Conservation (phyloP, 805 yeast genomes). For the Candida ascalaphidarum region DNA sequence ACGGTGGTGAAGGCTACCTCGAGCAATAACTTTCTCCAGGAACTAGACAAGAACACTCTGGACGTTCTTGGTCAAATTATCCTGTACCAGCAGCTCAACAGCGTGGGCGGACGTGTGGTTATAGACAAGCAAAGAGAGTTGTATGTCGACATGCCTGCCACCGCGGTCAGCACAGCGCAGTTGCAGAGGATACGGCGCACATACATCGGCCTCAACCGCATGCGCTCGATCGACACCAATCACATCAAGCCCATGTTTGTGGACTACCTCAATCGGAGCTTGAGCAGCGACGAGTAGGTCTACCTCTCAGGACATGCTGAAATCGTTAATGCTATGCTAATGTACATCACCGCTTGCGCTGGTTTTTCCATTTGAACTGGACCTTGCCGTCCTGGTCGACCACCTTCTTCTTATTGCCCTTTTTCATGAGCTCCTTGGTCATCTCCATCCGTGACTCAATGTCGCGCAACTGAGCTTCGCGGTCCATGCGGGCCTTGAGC, state of each 20-base stretch:
- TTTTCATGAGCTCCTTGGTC: conserved; percentile 84
- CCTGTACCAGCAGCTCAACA: conserved; percentile 49
- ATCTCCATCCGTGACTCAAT: conserved; percentile 68
- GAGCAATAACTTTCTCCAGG: conserved; percentile 66
- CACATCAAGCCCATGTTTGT: conserved; percentile 68
- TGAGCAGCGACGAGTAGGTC: conserved; percentile 25
- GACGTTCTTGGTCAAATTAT: conserved; percentile 53
- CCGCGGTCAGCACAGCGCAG: conserved; percentile 59
- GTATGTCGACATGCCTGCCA: conserved; percentile 55
- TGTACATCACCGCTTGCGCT: conserved; percentile 43
- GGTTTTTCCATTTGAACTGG: conserved; percentile 77
- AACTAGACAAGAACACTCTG: conserved; percentile 66
- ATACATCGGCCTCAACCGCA: conserved; percentile 70
- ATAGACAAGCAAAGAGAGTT: conserved; percentile 36
- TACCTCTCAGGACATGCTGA: too few species aligned
- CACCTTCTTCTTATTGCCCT: conserved; percentile 77
- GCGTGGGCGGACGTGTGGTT: conserved; percentile 42
- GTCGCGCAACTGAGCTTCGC: conserved; percentile 57
- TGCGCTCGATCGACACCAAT: conserved; percentile 63
- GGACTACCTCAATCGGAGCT: conserved; percentile 64
- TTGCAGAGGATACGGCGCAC: conserved; percentile 79
- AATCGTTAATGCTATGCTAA: too few species aligned
- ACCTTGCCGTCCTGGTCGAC: conserved; percentile 58
- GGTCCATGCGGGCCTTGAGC: conserved; percentile 56
- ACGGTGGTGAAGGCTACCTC: conserved; percentile 77